These are phyloP conservation scores for Papiliotrema nemorosa DNA, from an alignment of 1,284 basidiomycete genomes.

Conservation along the genomic window DNA sequence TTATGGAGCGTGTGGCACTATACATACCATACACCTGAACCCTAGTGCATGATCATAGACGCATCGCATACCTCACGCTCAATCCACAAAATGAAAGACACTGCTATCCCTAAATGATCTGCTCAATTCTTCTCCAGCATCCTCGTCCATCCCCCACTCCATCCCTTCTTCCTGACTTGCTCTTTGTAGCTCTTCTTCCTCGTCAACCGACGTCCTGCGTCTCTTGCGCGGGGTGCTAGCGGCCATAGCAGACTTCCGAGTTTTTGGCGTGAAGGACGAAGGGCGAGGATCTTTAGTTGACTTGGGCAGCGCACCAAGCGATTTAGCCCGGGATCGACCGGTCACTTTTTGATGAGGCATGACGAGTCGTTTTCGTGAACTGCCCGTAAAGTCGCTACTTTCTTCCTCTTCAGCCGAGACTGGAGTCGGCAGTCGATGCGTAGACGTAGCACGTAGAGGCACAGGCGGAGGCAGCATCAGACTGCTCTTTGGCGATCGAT, in stretches of 20 bases:
- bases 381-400: neutral
- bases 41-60: too few species aligned
- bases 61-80: too few species aligned
- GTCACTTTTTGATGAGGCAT: neutral
- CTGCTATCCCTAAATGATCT: slow-evolving; percentile 35
- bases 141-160: slow-evolving; percentile 42
- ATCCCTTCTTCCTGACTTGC: slow-evolving; percentile 28
- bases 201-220: slow-evolving; percentile 5
- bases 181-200: slow-evolving; percentile 17
- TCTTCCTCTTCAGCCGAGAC: neutral
- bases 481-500: slow-evolving; percentile 4
- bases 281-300: neutral
- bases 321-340: neutral
- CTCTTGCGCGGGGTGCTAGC: slow-evolving; percentile 14
- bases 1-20: too few species aligned
- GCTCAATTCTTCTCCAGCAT: slow-evolving; percentile 27
- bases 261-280: neutral
- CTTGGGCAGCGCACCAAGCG: neutral
- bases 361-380: neutral
- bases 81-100: slow-evolving; percentile 16
- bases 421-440: slow-evolving; percentile 2
- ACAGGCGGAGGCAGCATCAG: slow-evolving; percentile 33
- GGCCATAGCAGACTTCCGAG: neutral
- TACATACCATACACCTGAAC: too few species aligned
- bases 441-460: slow-evolving; percentile 1